These are phyloP conservation scores for Boletus sp. DNA, from an alignment of 1,284 basidiomycete genomes.

Conservation along the genomic window DNA sequence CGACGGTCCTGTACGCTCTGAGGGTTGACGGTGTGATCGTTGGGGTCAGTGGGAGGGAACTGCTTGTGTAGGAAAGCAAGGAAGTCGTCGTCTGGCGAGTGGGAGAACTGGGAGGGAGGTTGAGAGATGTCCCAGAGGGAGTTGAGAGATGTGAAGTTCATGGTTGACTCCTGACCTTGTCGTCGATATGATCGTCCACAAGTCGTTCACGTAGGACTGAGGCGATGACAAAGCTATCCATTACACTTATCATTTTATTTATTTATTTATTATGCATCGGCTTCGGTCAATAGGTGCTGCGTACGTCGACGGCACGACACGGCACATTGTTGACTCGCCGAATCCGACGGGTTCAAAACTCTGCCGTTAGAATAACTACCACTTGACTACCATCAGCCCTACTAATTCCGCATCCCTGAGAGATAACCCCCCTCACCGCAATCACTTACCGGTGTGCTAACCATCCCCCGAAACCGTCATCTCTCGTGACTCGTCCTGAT, in stretches of 20 bases:
- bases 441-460: not conserved
- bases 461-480: not conserved
- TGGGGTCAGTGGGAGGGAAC: conserved; percentile 42
- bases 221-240: conserved; percentile 9
- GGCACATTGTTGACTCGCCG: not conserved
- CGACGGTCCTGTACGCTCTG: conserved; percentile 46
- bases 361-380: not conserved
- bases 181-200: not conserved
- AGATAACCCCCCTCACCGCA: not conserved
- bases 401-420: not conserved
- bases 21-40: conserved; percentile 41
- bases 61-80: conserved; percentile 75
- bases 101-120: conserved; percentile 55
- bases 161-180: conserved; percentile 11
- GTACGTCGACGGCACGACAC: not conserved
- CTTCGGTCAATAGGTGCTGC: not conserved
- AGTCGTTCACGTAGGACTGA: not conserved
- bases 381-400: not conserved
- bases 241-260: not conserved
- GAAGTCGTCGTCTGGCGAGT: conserved; percentile 72
- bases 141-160: conserved; percentile 29
- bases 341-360: not conserved
- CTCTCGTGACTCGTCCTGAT: not conserved
- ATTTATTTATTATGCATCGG: not conserved
- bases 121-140: conserved; percentile 71